A percentile compares a stretch with the other conserved stretches of the same genome.
phyloP scores from a whole-genome alignment of 176 grass and related monocot genomes.

The Pontederia crassipes region DNA sequence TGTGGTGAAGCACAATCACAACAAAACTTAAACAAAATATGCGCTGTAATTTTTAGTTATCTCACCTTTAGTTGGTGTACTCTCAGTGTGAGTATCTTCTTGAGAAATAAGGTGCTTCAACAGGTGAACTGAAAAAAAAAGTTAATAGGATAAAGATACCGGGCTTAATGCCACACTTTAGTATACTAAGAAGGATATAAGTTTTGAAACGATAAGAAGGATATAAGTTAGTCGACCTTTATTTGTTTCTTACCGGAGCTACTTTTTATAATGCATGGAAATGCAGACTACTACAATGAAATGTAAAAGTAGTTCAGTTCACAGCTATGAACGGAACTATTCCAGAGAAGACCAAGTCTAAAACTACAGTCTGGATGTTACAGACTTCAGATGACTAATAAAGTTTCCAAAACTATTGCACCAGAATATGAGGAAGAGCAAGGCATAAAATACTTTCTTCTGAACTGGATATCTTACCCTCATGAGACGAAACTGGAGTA shows the following conservation, averaged over 20 bases:
- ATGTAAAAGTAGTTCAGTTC: too few species aligned
- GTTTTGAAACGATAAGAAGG: too few species aligned
- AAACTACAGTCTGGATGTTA: too few species aligned
- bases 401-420: background rate
- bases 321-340: too few species aligned
- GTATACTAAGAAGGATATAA: too few species aligned
- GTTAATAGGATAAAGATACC: background rate
- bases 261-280: too few species aligned
- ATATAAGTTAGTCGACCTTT: too few species aligned
- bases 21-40: background rate
- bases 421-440: background rate
- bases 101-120: conserved; percentile 61
- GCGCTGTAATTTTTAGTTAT: background rate
- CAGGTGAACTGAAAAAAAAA: conserved; percentile 39
- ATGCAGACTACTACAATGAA: too few species aligned
- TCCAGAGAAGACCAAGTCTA: too few species aligned
- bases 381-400: background rate
- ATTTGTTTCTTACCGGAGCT: too few species aligned
- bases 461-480: conserved; percentile 45
- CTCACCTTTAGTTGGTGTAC: conserved; percentile 43
- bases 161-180: background rate
- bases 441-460: background rate
- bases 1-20: background rate
- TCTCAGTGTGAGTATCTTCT: conserved; percentile 18
- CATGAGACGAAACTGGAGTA: conserved; percentile 23